Base-by-base conservation (phyloP, 2,329 filamentous ascomycete species). In the Thelonectria rubi region DNA sequence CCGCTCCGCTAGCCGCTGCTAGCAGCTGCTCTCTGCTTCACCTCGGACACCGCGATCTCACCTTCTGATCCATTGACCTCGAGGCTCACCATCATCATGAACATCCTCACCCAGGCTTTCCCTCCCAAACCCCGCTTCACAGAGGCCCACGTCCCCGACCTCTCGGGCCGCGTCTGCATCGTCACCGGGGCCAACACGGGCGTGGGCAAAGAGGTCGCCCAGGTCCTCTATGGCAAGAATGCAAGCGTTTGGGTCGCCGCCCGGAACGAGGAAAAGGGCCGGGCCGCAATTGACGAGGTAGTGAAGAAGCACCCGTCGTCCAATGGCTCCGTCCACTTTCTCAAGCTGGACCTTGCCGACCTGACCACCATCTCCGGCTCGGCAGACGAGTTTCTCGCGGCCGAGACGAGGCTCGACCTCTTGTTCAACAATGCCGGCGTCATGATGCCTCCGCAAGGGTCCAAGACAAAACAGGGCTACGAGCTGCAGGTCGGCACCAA, bases 121-220 rank as follows among this genome's bases (percentile, higher is more conserved):
- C 71, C 71, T 5, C 63, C 68, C 1, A 70, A 65, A 24, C 71
- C 71, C 9, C 46, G 57, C 21, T 71, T 71, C 51, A 72, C 65
- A 1, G 71, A 73, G 40, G 21, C 94, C 74, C 91, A 97, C 71
- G 84, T 96, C 24, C 91, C 92, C 0, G 71, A 73, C 42, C 70
- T 72, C 30, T 66, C 65, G 4, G 64, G 58, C 17, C 70, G 68
- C 90, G 88, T 91, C 34, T 81, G 79, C 74, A 79, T 88, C 61
- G 80, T 88, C 15, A 88, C 76, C 1, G 76, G 76, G 39, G 72
- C 74, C 56, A 78, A 78, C 65, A 73, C 75, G 0, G 76, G 76
- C 76, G 77, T 86, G 7, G 85, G 85, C 10, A 79, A 80, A 42
- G 82, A 86, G 65, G 76, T 88, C 18, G 76, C 76, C 32, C 79